Evolutionary conservation across 208 protist species (phyloP).

Genomic region (Acanthamoeba triangularis): DNA sequence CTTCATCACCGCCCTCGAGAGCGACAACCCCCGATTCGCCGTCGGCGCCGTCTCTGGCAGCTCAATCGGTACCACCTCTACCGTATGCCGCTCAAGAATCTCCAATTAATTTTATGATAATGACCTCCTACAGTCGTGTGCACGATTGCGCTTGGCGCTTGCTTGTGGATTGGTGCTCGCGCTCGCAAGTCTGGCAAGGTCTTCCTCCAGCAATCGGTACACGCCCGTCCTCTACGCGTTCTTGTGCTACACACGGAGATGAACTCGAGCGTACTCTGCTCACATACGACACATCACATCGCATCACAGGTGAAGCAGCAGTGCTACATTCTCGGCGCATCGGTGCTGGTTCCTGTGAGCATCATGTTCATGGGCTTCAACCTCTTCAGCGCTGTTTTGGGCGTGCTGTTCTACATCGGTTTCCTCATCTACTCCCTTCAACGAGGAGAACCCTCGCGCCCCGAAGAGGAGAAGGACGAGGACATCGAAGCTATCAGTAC

Average conservation of each 20-base stretch:
- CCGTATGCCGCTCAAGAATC: background rate
- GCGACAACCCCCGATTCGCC: constrained; percentile 84
- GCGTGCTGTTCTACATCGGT: constrained; percentile 75
- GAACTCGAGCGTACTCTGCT: background rate
- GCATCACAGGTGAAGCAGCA: constrained; percentile 79
- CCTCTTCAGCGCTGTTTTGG: constrained; percentile 65
- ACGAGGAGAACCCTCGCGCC: constrained; percentile 48
- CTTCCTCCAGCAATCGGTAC: constrained; percentile 79
- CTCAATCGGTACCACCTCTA: constrained; percentile 78
- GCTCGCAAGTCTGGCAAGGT: constrained; percentile 75
- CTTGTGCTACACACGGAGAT: too few relatives aligned
- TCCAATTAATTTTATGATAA: too few relatives aligned
- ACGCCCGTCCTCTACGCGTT: background rate
- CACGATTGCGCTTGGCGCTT: constrained; percentile 86
- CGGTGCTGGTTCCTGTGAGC: constrained; percentile 56
- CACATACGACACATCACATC: too few relatives aligned
- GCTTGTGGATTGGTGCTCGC: constrained; percentile 82
- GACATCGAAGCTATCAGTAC: constrained; percentile 42
- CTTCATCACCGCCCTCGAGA: constrained; percentile 86
- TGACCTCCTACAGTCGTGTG: constrained; percentile 81
- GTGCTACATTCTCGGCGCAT: constrained; percentile 81
- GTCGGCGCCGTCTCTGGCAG: constrained; percentile 86
- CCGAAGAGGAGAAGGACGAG: constrained; percentile 74
- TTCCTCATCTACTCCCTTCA: constrained; percentile 82
- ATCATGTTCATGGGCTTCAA: constrained; percentile 79